phyloP scores from a whole-genome alignment of 257 asterid species.

The Thymus mandschuricus region DNA sequence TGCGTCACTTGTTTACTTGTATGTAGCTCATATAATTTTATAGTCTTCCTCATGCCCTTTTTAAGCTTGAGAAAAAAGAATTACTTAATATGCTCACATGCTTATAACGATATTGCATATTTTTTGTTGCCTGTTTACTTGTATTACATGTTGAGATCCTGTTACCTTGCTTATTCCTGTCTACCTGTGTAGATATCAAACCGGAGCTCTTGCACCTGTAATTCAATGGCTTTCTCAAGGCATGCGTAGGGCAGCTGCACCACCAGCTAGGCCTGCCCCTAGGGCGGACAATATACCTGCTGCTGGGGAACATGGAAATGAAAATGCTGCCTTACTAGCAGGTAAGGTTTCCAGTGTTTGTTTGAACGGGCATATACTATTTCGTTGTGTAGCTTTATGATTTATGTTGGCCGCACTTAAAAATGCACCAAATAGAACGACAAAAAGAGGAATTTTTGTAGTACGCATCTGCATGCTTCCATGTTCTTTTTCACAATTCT shows the following conservation, averaged over 20 bases:
- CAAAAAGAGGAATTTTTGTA: neutral
- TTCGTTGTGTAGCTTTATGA: constrained; percentile 4
- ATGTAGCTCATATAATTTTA: constrained; percentile 39
- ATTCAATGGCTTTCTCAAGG: constrained; percentile 96
- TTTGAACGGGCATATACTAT: neutral
- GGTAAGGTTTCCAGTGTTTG: constrained; percentile 43
- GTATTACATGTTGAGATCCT: neutral
- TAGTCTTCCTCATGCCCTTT: neutral
- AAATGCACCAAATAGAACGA: constrained; percentile 18
- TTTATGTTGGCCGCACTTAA: neutral
- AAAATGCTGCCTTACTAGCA: constrained; percentile 52
- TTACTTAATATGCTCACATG: constrained; percentile 1
- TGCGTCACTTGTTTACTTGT: constrained; percentile 85
- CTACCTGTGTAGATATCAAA: constrained; percentile 73
- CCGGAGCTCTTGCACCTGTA: constrained; percentile 96
- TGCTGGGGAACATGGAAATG: constrained; percentile 67
- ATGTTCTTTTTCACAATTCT: neutral
- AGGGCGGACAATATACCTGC: constrained; percentile 64
- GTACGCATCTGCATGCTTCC: neutral
- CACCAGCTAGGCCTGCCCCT: constrained; percentile 72
- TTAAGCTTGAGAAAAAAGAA: neutral
- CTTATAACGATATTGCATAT: constrained; percentile 6
- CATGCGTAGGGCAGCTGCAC: constrained; percentile 91
- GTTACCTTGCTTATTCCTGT: constrained; percentile 23
- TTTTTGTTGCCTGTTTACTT: neutral